Conservation (phyloP, 306 rosid genomes). For the Castanospermum australe region DNA sequence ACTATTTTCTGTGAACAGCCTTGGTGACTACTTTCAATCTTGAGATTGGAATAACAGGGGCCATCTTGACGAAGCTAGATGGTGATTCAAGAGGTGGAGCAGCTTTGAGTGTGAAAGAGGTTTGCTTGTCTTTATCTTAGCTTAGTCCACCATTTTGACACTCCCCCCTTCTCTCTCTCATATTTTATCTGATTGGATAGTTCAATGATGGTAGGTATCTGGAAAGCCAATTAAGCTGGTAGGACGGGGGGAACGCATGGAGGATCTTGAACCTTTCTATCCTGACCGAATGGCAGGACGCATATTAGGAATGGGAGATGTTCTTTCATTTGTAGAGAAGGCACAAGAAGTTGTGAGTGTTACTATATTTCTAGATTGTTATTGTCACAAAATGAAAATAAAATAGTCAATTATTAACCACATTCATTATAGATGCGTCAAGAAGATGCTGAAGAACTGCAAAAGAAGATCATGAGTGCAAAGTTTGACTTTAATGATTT, state of each 20-base stretch:
- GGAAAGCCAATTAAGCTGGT: constrained; percentile 99
- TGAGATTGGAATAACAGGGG: constrained; percentile 98
- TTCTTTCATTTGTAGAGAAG: constrained; percentile 96
- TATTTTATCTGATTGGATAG: not conserved
- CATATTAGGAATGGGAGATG: constrained; percentile 97
- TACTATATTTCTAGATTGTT: constrained; percentile 2
- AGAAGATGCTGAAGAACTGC: constrained; percentile 97
- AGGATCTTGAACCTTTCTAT: constrained; percentile 98
- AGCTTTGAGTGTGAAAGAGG: constrained; percentile 99
- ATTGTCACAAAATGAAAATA: not conserved
- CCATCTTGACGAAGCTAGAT: constrained; percentile 96
- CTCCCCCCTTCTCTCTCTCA: not conserved
- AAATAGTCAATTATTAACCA: constrained; percentile 12
- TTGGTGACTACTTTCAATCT: constrained; percentile 90
- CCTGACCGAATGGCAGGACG: constrained; percentile 99
- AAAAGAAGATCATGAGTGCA: constrained; percentile 98
- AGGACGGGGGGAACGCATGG: constrained; percentile 98
- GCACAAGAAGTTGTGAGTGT: constrained; percentile 95
- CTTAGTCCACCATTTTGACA: not conserved
- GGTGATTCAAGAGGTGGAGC: constrained; percentile 99
- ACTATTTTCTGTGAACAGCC: constrained; percentile 51
- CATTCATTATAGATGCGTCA: constrained; percentile 65
- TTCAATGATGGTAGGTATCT: constrained; percentile 67
- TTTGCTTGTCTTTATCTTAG: constrained; percentile 27
- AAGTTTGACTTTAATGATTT: constrained; percentile 98